Conservation (phyloP, 2,329 filamentous ascomycete genomes). For the Neopestalotiopsis rosae region DNA sequence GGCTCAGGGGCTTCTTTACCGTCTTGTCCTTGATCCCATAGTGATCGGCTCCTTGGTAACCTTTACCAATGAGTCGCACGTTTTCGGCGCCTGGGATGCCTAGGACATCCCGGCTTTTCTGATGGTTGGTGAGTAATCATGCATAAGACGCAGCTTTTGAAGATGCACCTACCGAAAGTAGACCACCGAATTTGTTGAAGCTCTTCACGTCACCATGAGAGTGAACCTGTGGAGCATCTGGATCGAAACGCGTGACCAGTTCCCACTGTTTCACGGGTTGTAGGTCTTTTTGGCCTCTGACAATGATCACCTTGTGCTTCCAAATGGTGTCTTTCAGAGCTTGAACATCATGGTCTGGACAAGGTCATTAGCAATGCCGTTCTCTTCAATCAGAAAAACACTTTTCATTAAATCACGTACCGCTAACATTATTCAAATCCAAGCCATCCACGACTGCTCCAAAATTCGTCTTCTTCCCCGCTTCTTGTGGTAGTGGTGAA, state of each 20-base stretch:
- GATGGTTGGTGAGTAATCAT: slow-evolving; percentile 1
- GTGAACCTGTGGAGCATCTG: slow-evolving; percentile 44
- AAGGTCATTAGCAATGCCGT: background rate
- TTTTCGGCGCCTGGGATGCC: slow-evolving; percentile 49
- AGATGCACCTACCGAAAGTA: slow-evolving; percentile 39
- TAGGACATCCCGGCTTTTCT: slow-evolving; percentile 37
- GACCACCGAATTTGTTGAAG: slow-evolving; percentile 45
- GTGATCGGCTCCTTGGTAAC: slow-evolving; percentile 49
- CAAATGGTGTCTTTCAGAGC: slow-evolving; percentile 45
- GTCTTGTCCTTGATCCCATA: slow-evolving; percentile 46
- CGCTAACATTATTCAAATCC: slow-evolving; percentile 42
- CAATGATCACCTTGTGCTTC: slow-evolving; percentile 48
- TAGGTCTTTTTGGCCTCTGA: slow-evolving; percentile 48
- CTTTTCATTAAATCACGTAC: slow-evolving; percentile 23
- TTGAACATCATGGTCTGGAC: slow-evolving; percentile 40
- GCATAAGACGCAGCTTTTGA: background rate
- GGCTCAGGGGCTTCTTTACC: slow-evolving; percentile 34
- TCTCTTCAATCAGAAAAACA: background rate
- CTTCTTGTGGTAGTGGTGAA: slow-evolving; percentile 28
- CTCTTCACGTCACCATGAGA: slow-evolving; percentile 47
- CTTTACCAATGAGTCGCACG: slow-evolving; percentile 50
- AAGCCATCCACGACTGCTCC: slow-evolving; percentile 42
- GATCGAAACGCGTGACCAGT: slow-evolving; percentile 48
- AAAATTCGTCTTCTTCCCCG: slow-evolving; percentile 42
- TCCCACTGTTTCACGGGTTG: slow-evolving; percentile 50